Conservation (phyloP, 345 rosid species). For the Acer negundo region DNA sequence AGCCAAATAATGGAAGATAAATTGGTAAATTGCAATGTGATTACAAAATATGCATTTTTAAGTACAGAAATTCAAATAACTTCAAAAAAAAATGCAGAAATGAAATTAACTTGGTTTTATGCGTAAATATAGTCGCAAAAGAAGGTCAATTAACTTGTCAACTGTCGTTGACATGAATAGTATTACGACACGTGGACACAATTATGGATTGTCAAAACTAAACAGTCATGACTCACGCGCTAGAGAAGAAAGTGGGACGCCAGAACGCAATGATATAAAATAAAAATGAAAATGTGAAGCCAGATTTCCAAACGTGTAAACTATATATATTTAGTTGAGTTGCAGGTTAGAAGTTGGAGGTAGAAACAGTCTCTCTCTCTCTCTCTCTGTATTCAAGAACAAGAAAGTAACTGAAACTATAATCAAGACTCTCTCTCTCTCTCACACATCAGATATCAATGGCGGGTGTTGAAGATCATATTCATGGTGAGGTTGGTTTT, state of each 20-base stretch:
- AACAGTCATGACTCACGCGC: not conserved
- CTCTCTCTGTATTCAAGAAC: constrained; percentile 2
- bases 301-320: constrained; percentile 12
- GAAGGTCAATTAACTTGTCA: constrained; percentile 7
- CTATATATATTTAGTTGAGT: constrained; percentile 49
- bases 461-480: constrained; percentile 29
- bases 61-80: not conserved
- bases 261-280: not conserved
- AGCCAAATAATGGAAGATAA: not conserved
- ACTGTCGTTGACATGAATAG: not conserved
- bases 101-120: not conserved
- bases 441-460: constrained; percentile 7
- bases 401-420: constrained; percentile 14
- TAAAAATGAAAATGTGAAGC: constrained; percentile 4
- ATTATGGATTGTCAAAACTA: not conserved
- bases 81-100: not conserved
- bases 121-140: constrained; percentile 24
- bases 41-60: too few species aligned
- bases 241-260: not conserved
- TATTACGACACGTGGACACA: not conserved
- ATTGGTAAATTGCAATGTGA: too few species aligned
- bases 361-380: constrained; percentile 22
- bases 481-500: constrained; percentile 37
- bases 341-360: constrained; percentile 81
- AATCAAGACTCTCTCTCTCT: not conserved